A percentile compares a stretch with the other conserved stretches of the same genome.
phyloP scores from a whole-genome alignment of 208 protist species.

The Herpetomonas samuelpessoai region DNA sequence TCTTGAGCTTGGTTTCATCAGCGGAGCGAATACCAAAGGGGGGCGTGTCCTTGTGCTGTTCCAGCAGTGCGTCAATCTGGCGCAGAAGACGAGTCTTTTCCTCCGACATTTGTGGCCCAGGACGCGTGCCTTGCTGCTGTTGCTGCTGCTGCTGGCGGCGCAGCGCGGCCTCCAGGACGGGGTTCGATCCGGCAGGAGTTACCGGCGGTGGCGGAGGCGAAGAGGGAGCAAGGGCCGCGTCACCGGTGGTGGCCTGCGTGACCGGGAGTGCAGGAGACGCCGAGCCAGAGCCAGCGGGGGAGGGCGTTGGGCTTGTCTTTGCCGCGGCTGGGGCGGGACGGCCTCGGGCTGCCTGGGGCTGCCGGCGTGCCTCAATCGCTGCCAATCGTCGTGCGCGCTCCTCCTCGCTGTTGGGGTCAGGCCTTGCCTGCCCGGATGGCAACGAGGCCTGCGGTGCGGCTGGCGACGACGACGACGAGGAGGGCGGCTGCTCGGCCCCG shows the following conservation, averaged over 20 bases:
- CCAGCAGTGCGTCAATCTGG: conserved; percentile 56
- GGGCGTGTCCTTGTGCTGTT: conserved; percentile 33
- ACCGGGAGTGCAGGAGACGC: neutral
- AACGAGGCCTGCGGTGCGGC: neutral
- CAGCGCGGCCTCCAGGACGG: conserved; percentile 72
- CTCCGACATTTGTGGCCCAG: conserved; percentile 17
- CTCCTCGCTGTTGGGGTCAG: conserved; percentile 27
- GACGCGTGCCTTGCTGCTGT: conserved; percentile 4
- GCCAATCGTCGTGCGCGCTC: conserved; percentile 37
- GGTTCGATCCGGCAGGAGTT: conserved; percentile 21
- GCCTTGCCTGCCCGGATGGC: neutral
- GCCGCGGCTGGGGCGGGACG: neutral
- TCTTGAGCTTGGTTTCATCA: conserved; percentile 56
- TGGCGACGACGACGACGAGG: neutral
- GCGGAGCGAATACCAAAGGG: conserved; percentile 75
- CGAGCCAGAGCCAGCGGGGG: neutral
- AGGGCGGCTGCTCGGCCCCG: neutral
- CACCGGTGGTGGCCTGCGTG: neutral
- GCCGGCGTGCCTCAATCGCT: conserved; percentile 40
- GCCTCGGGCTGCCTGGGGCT: conserved; percentile 25
- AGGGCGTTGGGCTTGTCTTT: neutral
- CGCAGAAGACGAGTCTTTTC: conserved; percentile 56
- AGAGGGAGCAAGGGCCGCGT: neutral
- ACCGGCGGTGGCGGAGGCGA: neutral
- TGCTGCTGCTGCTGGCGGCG: conserved; percentile 56